Percentiles rank a stretch among this genome's conserved stretches.
Conservation (phyloP, 768 basidiomycete species). For the Leucosporidium creatinivorum region DNA sequence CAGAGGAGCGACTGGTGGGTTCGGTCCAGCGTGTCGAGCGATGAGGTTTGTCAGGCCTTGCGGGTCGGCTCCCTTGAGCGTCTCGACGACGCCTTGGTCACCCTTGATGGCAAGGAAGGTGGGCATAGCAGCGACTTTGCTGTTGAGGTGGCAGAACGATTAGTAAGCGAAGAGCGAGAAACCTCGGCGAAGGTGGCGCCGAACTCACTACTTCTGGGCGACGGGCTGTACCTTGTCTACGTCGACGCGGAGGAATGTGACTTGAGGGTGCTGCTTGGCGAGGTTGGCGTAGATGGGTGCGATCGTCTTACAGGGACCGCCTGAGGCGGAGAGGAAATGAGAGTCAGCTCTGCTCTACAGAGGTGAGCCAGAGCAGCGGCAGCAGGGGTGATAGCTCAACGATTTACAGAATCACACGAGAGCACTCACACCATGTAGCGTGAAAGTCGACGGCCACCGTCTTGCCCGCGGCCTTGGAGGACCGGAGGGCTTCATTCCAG, state of each 20-base stretch:
- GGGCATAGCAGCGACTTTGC: slow-evolving; percentile 26
- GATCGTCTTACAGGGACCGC: slow-evolving; percentile 28
- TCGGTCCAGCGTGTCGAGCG: slow-evolving; percentile 25
- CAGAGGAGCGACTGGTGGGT: slow-evolving; percentile 27
- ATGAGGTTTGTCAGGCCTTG: slow-evolving; percentile 18
- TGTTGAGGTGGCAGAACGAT: neutral
- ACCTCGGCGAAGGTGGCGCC: neutral
- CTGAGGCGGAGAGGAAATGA: neutral
- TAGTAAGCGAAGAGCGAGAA: neutral
- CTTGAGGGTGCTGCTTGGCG: neutral
- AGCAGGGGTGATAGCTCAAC: no score
- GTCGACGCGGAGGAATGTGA: slow-evolving; percentile 17
- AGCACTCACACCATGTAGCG: neutral
- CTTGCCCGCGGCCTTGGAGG: slow-evolving; percentile 12
- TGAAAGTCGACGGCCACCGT: slow-evolving; percentile 20
- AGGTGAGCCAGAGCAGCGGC: neutral
- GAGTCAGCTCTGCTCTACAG: neutral
- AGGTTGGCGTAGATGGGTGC: slow-evolving; percentile 21
- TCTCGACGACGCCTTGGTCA: slow-evolving; percentile 17
- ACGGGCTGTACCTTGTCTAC: slow-evolving; percentile 9
- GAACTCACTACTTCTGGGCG: slow-evolving; percentile 11
- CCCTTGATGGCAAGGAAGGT: slow-evolving; percentile 29
- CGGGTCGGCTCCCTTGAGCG: slow-evolving; percentile 31
- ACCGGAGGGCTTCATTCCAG: slow-evolving; percentile 23
- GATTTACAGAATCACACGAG: neutral